These are phyloP conservation scores for Dianthus caryophyllus DNA, from an alignment of 148 eudicot species.

Conservation along the genomic window DNA sequence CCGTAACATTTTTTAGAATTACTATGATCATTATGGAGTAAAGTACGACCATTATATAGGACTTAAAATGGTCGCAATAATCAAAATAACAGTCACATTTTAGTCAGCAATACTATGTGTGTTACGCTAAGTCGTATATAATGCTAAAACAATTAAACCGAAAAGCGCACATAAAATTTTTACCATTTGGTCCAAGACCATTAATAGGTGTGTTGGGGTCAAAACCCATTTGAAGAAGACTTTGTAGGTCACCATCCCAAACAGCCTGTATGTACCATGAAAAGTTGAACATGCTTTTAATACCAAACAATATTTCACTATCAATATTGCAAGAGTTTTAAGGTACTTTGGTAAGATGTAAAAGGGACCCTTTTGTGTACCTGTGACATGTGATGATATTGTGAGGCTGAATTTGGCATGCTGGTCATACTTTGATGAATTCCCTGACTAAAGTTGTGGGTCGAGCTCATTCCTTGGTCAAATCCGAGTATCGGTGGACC, in stretches of 20 bases:
- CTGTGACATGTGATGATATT: conserved; percentile 61
- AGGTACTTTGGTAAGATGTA: neutral
- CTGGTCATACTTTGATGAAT: conserved; percentile 40
- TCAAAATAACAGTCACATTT: no score
- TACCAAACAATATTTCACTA: neutral
- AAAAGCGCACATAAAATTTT: neutral
- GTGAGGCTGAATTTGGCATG: conserved; percentile 37
- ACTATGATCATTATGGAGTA: no score
- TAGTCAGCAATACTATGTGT: no score
- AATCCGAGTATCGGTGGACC: conserved; percentile 46
- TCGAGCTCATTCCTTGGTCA: conserved; percentile 49
- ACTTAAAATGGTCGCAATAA: no score
- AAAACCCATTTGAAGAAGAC: conserved; percentile 83
- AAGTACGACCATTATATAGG: no score
- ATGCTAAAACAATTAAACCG: neutral
- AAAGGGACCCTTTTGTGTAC: conserved; percentile 28
- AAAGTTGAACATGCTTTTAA: neutral
- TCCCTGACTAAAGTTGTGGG: conserved; percentile 46
- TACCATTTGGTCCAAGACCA: conserved; percentile 77
- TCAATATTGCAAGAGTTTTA: neutral
- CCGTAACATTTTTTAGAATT: no score
- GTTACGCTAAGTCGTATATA: no score
- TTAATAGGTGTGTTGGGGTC: conserved; percentile 47
- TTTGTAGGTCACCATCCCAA: conserved; percentile 81
- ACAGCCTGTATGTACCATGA: conserved; percentile 36